Base-by-base conservation (phyloP, 2,329 filamentous ascomycete genomes). In the Metarhizium robertsii region DNA sequence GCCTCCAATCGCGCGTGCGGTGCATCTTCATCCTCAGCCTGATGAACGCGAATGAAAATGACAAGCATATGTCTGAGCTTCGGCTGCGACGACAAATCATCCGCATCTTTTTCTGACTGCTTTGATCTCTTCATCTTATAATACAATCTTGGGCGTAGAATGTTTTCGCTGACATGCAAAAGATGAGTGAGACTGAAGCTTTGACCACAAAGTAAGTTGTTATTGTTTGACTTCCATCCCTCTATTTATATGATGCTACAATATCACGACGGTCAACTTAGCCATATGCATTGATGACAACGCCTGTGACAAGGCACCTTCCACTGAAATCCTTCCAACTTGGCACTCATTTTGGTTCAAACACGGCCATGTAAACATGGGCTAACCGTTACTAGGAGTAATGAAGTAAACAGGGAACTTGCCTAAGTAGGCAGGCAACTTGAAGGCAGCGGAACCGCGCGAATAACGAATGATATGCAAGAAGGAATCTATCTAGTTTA, bases 51-150 rank as follows among this genome's bases (percentile, higher is more conserved):
- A 86, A 82, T 79, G 77, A 79, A 81, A 86, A 84, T 83, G 90
- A 95, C 90, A 95, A 95, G 90, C 90, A 95, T 95, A 95, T 95
- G 90, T 95, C 90, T 80, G 86, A 95, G 90, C 84, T 79, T 69
- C 69, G 76, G 72, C 72, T 59, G 70, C 66, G 71, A 74, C 65
- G 71, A 74, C 61, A 72, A 68, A 60, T 65, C 66, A 69, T 72
- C 69, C 59, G 57, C 58, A 55, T 52, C 43, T 65, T 64, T 61
- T 60, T 53, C 56, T 58, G 56, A 58, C 36, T 56, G 45, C 54
- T 52, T 56, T 57, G 53, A 60, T 58, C 53, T 34, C 52, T 53
- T 51, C 56, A 53, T 47, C 57, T 58, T 43, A 50, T 25, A 40
- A 14, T 56, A 57, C 48, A 34, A 52, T 46, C n/a, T 18, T 52